Percentiles rank a stretch among this genome's conserved stretches.
phyloP scores from a whole-genome alignment of 371 early-diverging fungal genomes.

The Mortierella sp. region DNA sequence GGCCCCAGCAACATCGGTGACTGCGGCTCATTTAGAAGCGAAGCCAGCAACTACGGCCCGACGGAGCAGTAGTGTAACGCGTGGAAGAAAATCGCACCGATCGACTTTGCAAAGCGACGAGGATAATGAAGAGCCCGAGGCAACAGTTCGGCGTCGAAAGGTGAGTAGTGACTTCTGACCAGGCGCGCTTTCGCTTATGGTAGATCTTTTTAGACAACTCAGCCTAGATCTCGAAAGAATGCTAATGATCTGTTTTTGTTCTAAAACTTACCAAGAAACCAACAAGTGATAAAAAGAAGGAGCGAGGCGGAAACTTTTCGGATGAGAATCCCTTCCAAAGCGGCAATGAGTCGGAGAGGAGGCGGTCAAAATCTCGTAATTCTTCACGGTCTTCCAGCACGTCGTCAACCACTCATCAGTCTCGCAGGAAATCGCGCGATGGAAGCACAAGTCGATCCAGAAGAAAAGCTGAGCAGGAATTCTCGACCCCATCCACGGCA shows the following conservation, averaged over 20 bases:
- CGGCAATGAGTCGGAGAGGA: slow-evolving; percentile 28
- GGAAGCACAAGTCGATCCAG: too few relatives aligned
- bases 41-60: too few relatives aligned
- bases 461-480: not conserved
- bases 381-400: slow-evolving; percentile 12
- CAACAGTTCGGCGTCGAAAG: too few relatives aligned
- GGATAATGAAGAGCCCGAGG: too few relatives aligned
- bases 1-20: too few relatives aligned
- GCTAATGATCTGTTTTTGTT: not conserved
- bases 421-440: slow-evolving; percentile 6
- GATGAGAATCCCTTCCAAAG: slow-evolving; percentile 42
- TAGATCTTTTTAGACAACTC: too few relatives aligned
- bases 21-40: too few relatives aligned
- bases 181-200: too few relatives aligned
- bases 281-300: not conserved
- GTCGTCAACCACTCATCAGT: slow-evolving; percentile 1
- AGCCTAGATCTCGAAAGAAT: not conserved
- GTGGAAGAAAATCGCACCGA: too few relatives aligned
- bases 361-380: slow-evolving; percentile 24
- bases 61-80: too few relatives aligned
- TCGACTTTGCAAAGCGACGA: too few relatives aligned
- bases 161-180: too few relatives aligned
- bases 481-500: slow-evolving; percentile 5
- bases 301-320: slow-evolving; percentile 17
- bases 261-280: not conserved